phyloP scores from a whole-genome alignment of 768 basidiomycete species.

The Kwoniella heveanensis region DNA sequence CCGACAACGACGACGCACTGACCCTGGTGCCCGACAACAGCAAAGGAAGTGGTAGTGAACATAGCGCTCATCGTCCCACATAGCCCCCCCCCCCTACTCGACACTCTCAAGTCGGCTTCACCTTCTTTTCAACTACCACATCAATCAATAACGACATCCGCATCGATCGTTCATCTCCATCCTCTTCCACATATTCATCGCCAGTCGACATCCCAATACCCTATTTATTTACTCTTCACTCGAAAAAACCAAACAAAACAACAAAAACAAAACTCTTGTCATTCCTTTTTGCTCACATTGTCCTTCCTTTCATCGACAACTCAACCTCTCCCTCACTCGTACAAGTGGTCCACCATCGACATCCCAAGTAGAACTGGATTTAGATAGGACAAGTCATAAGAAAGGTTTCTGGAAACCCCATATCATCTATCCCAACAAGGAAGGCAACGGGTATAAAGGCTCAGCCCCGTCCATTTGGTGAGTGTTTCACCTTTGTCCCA shows the following conservation, averaged over 20 bases:
- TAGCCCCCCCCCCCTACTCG: too few species aligned
- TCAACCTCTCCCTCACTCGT: too few species aligned
- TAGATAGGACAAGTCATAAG: not conserved
- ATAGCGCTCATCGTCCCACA: not conserved
- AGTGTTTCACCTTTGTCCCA: constrained; percentile 17
- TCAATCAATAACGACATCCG: not conserved
- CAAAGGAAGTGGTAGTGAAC: not conserved
- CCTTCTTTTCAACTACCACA: constrained; percentile 10
- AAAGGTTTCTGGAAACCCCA: constrained; percentile 20
- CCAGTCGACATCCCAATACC: constrained; percentile 1
- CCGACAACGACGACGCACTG: not conserved
- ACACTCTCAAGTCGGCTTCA: not conserved
- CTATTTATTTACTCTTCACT: not conserved
- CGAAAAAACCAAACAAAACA: not conserved
- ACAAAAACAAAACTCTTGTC: not conserved
- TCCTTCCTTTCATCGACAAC: constrained; percentile 2
- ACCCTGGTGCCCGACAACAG: not conserved
- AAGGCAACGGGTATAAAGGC: too few species aligned
- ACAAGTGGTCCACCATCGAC: not conserved
- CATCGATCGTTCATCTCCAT: not conserved
- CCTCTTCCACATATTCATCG: not conserved
- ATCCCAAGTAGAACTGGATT: constrained; percentile 1
- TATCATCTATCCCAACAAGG: too few species aligned
- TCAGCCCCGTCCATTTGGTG: constrained; percentile 23
- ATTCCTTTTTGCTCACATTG: not conserved